These are phyloP conservation scores for Thamnidium elegans DNA, from an alignment of 192 early-diverging fungal genomes.

Conservation along the genomic window DNA sequence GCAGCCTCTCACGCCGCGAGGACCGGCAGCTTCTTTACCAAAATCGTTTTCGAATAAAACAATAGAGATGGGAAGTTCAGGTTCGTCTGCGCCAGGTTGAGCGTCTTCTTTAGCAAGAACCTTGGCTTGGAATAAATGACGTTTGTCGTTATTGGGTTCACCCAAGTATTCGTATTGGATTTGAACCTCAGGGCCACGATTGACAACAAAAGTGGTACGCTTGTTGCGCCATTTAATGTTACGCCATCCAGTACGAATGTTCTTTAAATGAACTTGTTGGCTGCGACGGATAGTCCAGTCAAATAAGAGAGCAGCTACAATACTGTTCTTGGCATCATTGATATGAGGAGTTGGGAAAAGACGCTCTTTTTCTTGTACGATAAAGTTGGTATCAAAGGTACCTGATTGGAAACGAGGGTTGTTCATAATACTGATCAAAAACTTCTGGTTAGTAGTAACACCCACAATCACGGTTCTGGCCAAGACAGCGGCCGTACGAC, in stretches of 20 bases:
- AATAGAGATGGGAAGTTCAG: conserved; percentile 17
- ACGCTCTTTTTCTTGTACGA: conserved; percentile 27
- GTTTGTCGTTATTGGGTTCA: not conserved
- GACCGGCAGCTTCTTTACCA: conserved; percentile 40
- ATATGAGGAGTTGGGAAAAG: conserved; percentile 16
- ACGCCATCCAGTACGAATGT: conserved; percentile 49
- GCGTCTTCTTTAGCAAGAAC: conserved; percentile 1
- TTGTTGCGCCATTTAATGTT: conserved; percentile 48
- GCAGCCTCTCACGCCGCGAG: conserved; percentile 23
- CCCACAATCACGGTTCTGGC: conserved; percentile 51
- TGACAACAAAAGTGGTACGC: conserved; percentile 31
- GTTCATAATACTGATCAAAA: conserved; percentile 48
- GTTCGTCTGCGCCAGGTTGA: not conserved
- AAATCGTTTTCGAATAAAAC: conserved; percentile 35
- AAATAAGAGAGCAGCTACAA: conserved; percentile 41
- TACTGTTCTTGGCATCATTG: conserved; percentile 6
- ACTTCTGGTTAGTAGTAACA: conserved; percentile 56
- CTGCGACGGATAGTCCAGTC: conserved; percentile 46
- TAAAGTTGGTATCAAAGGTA: conserved; percentile 49
- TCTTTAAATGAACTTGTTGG: conserved; percentile 40
- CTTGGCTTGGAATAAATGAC: conserved; percentile 9
- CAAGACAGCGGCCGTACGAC: conserved; percentile 39
- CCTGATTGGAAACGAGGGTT: conserved; percentile 48
- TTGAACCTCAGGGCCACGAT: conserved; percentile 33
- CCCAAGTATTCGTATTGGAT: conserved; percentile 43